phyloP scores from a whole-genome alignment of 2,329 filamentous ascomycete genomes.

The Neofusicoccum laricinum region DNA sequence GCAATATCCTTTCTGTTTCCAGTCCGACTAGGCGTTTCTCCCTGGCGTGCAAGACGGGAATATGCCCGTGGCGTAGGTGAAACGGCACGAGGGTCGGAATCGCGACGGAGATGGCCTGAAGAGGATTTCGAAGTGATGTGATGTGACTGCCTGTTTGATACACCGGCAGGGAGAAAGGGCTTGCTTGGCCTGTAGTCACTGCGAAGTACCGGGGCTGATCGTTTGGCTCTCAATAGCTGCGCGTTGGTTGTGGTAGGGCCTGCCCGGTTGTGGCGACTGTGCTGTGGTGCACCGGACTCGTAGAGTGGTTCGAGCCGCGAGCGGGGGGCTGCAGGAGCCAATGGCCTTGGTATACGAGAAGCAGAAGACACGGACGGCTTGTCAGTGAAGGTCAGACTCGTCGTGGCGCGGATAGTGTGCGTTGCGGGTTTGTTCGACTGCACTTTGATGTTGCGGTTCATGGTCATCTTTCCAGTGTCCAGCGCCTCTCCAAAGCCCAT shows the following conservation, averaged over 20 bases:
- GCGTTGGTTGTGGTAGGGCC: conserved; percentile 53
- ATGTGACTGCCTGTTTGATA: conserved; percentile 71
- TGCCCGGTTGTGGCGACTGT: conserved; percentile 56
- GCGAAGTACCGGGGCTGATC: conserved; percentile 59
- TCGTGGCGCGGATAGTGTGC: conserved; percentile 71
- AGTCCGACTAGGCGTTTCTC: conserved; percentile 49
- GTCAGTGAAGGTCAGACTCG: conserved; percentile 89
- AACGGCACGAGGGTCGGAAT: conserved; percentile 65
- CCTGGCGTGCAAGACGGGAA: conserved; percentile 47
- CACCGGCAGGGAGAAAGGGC: conserved; percentile 78
- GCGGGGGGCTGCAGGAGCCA: conserved; percentile 47
- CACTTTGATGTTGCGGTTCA: conserved; percentile 89
- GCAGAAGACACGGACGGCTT: conserved; percentile 47
- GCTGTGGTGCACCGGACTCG: conserved; percentile 77
- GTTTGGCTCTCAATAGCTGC: conserved; percentile 57
- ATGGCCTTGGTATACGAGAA: conserved; percentile 78
- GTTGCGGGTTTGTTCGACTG: conserved; percentile 63
- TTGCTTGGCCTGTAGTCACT: conserved; percentile 45
- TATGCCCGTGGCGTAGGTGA: conserved; percentile 46
- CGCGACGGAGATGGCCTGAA: conserved; percentile 73
- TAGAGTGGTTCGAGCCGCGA: conserved; percentile 84
- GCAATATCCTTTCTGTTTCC: conserved; percentile 44
- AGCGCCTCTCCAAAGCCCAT: conserved; percentile 81
- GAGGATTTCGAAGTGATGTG: conserved; percentile 70
- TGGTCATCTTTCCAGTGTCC: conserved; percentile 72